A percentile compares a stretch with the other conserved stretches of the same genome.
phyloP scores from a whole-genome alignment of 2,329 filamentous ascomycete species.

The Hypoxylon rubiginosum region DNA sequence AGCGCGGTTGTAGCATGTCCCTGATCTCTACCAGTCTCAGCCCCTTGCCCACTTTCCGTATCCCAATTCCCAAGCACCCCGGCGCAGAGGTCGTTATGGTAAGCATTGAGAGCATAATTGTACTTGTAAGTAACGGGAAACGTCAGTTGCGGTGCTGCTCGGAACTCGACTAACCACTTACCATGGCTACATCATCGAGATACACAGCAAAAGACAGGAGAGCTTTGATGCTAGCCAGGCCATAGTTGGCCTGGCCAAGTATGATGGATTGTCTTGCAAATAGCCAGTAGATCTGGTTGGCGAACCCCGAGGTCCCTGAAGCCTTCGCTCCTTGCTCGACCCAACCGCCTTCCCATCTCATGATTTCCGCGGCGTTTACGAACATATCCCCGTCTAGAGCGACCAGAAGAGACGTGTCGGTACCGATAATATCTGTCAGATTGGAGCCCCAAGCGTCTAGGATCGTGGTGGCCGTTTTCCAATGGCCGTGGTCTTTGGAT shows the following conservation, averaged over 20 bases:
- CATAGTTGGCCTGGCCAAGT: slow-evolving; percentile 60
- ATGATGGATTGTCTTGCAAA: slow-evolving; percentile 56
- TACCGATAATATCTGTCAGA: slow-evolving; percentile 53
- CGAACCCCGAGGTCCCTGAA: slow-evolving; percentile 55
- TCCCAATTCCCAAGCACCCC: slow-evolving; percentile 52
- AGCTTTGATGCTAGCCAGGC: slow-evolving; percentile 57
- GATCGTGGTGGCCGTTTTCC: slow-evolving; percentile 53
- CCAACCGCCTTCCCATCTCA: slow-evolving; percentile 60
- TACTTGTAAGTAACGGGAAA: slow-evolving; percentile 41
- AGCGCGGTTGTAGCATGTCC: slow-evolving; percentile 51
- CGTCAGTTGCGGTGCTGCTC: background rate
- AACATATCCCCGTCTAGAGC: slow-evolving; percentile 57
- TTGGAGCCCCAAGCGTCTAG: slow-evolving; percentile 55
- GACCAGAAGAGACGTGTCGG: slow-evolving; percentile 54
- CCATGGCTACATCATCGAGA: slow-evolving; percentile 56
- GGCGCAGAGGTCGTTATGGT: slow-evolving; percentile 55
- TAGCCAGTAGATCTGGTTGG: slow-evolving; percentile 58
- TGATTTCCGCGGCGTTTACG: slow-evolving; percentile 60
- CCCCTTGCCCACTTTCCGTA: slow-evolving; percentile 52
- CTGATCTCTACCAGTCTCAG: slow-evolving; percentile 57
- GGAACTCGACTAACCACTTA: slow-evolving; percentile 17
- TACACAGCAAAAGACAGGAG: slow-evolving; percentile 57
- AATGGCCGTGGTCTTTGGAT: slow-evolving; percentile 54
- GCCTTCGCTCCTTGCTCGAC: slow-evolving; percentile 52
- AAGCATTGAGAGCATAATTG: slow-evolving; percentile 57